phyloP scores from a whole-genome alignment of 2,329 filamentous ascomycete species.

The Raffaelea arxii region DNA sequence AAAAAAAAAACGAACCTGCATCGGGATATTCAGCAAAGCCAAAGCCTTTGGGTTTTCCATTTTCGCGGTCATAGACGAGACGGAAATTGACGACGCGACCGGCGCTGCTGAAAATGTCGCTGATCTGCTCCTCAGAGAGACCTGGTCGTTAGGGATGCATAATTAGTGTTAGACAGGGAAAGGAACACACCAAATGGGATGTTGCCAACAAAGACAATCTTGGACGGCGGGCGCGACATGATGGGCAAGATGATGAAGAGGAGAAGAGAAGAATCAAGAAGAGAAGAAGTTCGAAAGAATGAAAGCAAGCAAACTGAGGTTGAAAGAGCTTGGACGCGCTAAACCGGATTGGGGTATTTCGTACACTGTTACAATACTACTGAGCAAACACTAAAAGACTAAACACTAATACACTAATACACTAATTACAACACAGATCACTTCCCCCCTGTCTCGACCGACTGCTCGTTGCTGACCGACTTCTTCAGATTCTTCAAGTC shows the following conservation, averaged over 20 bases:
- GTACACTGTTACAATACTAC: no score
- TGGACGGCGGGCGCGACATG: slow-evolving; percentile 68
- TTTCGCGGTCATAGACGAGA: slow-evolving; percentile 91
- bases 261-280: not conserved
- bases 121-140: slow-evolving; percentile 88
- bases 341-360: no score
- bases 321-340: no score
- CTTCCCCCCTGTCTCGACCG: no score
- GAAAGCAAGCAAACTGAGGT: no score
- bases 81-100: slow-evolving; percentile 88
- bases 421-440: no score
- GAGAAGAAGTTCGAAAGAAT: not conserved
- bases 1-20: slow-evolving; percentile 49
- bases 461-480: no score
- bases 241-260: not conserved
- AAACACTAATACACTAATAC: no score
- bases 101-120: slow-evolving; percentile 82
- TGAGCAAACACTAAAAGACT: no score
- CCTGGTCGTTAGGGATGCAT: no score
- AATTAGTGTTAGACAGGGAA: not conserved
- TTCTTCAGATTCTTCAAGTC: not conserved
- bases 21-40: slow-evolving; percentile 95
- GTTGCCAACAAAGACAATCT: slow-evolving; percentile 78
- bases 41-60: slow-evolving; percentile 88
- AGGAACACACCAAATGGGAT: slow-evolving; percentile 62